Percentiles rank a stretch among this genome's conserved stretches.
Conservation (phyloP, 441 rosid species). For the Geranium incanum region DNA sequence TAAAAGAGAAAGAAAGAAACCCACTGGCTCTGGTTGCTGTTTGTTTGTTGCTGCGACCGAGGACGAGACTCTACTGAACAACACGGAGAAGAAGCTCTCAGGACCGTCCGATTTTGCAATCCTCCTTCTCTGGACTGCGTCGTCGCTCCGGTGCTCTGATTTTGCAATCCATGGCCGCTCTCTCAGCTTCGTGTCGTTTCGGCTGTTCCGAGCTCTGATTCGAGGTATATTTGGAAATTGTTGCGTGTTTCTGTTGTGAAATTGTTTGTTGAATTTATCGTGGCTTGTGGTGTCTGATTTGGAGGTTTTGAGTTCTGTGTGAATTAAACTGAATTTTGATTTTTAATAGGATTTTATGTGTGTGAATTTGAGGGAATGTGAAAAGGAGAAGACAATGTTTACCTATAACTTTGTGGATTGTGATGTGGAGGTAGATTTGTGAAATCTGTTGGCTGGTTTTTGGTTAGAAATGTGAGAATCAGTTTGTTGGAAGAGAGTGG, state of each 20-base stretch:
- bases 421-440: not conserved
- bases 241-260: not conserved
- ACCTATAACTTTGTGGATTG: not conserved
- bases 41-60: constrained; percentile 1
- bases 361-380: not conserved
- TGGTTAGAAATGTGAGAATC: too few relatives aligned
- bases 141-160: constrained; percentile 1
- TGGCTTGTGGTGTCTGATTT: not conserved
- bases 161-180: not conserved
- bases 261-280: not conserved
- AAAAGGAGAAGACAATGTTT: not conserved
- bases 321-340: not conserved
- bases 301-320: not conserved
- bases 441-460: too few relatives aligned
- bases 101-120: not conserved
- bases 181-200: not conserved
- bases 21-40: not conserved
- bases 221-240: not conserved
- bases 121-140: not conserved
- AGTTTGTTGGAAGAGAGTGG: too few relatives aligned
- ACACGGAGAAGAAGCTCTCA: not conserved
- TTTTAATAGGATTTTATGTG: not conserved
- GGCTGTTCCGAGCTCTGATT: not conserved
- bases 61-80: not conserved
- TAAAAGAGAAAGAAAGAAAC: not conserved